A percentile compares a stretch with the other conserved stretches of the same genome.
Conservation (phyloP, 768 basidiomycete genomes). For the Pleurotus pulmonarius region DNA sequence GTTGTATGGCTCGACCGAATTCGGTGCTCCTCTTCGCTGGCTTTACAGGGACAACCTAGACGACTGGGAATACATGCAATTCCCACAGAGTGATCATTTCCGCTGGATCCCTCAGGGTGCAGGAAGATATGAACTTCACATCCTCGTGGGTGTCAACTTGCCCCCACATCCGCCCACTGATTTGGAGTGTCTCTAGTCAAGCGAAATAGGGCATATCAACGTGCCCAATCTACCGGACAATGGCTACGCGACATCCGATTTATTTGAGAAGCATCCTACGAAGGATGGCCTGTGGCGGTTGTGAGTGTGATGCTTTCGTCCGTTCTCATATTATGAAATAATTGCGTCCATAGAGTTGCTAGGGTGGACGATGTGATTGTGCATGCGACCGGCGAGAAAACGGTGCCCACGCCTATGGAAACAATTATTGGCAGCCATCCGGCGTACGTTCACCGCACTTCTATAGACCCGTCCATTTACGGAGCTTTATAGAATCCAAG, state of each 20-base stretch:
- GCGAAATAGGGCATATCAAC: constrained; percentile 16
- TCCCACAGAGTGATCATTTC: constrained; percentile 14
- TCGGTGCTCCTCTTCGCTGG: constrained; percentile 17
- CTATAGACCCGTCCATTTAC: neutral
- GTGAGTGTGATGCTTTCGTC: constrained; percentile 19
- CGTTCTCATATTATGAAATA: neutral
- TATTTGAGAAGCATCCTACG: constrained; percentile 40
- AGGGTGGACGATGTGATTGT: constrained; percentile 27
- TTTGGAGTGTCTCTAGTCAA: constrained; percentile 10
- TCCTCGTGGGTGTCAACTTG: constrained; percentile 18
- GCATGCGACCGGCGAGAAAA: constrained; percentile 26
- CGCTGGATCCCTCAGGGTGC: constrained; percentile 27
- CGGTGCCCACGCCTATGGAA: constrained; percentile 26
- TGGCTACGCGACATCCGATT: constrained; percentile 42
- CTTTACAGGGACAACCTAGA: constrained; percentile 16
- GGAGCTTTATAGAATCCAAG: constrained; percentile 18
- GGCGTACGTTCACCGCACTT: constrained; percentile 14
- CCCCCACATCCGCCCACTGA: neutral
- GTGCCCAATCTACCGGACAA: constrained; percentile 24
- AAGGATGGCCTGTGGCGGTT: constrained; percentile 36
- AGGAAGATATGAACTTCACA: constrained; percentile 26
- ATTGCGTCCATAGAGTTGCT: constrained; percentile 26
- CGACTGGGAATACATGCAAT: constrained; percentile 27
- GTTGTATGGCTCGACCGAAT: constrained; percentile 36
- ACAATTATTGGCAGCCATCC: constrained; percentile 16